Evolutionary conservation across 2,329 filamentous ascomycete species (phyloP).

Genomic region (Exophiala oligosperma): DNA sequence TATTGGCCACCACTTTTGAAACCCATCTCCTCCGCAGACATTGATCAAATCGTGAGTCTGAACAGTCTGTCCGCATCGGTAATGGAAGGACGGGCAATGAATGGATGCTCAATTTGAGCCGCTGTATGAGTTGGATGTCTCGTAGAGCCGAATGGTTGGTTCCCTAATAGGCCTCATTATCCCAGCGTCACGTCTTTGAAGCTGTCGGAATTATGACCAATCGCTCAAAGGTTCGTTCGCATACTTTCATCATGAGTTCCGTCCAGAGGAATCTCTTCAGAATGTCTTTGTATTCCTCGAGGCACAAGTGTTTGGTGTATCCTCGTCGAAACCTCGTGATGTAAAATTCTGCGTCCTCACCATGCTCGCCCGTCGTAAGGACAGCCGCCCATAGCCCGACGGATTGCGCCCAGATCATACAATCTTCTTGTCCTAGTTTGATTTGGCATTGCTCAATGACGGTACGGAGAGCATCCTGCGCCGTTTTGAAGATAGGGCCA

Average conservation of each 20-base stretch:
- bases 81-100: too few species aligned
- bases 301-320: neutral
- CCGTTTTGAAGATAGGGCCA: neutral
- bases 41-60: too few species aligned
- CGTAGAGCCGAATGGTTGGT: too few species aligned
- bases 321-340: neutral
- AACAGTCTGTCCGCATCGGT: too few species aligned
- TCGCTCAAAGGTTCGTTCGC: neutral
- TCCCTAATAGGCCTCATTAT: neutral
- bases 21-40: too few species aligned
- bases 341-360: neutral
- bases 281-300: neutral
- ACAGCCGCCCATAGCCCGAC: neutral
- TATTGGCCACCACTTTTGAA: too few species aligned
- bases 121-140: too few species aligned
- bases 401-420: conserved; percentile 4
- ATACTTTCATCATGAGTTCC: neutral
- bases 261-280: neutral
- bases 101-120: too few species aligned
- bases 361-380: neutral
- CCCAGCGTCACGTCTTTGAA: neutral
- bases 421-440: neutral
- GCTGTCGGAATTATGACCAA: neutral
- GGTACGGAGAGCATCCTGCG: neutral
- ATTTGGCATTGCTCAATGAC: neutral